Conservation (phyloP, 805 yeast genomes). For the Lipomyces kockii region DNA sequence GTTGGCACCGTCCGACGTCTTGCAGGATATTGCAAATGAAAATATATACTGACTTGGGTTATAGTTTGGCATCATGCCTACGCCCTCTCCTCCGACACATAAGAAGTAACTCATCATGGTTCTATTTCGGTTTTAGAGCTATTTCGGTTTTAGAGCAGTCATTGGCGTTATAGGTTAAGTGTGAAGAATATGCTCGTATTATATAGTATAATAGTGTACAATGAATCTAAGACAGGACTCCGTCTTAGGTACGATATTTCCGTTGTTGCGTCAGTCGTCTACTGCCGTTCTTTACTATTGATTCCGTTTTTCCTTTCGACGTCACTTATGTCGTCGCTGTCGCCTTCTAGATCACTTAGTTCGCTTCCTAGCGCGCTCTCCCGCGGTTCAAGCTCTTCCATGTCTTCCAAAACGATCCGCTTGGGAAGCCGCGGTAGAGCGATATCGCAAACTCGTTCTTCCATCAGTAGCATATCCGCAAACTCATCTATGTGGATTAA, state of each 20-base stretch:
- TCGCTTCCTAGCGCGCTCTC: constrained; percentile 48
- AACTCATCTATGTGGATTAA: constrained; percentile 72
- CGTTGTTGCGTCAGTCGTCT: background rate
- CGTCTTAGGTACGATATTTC: background rate
- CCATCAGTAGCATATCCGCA: constrained; percentile 62
- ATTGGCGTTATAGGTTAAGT: background rate
- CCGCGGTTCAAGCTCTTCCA: constrained; percentile 44
- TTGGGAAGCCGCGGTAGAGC: constrained; percentile 66
- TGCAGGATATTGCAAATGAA: background rate
- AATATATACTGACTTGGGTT: background rate
- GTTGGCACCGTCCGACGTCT: constrained; percentile 45
- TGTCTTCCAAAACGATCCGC: constrained; percentile 47
- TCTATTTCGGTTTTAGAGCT: background rate
- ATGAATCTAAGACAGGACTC: background rate
- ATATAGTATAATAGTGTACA: constrained; percentile 4
- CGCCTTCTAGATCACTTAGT: constrained; percentile 38
- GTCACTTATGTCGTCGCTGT: constrained; percentile 14
- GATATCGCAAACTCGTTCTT: constrained; percentile 70
- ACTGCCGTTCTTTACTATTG: constrained; percentile 5
- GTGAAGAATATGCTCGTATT: background rate
- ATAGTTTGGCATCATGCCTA: constrained; percentile 12
- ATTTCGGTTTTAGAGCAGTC: background rate
- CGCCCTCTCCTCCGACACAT: constrained; percentile 14
- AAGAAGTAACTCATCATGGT: background rate
- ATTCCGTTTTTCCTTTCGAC: background rate